phyloP scores from a whole-genome alignment of 2,329 filamentous ascomycete genomes.

The Xylaria sp. region DNA sequence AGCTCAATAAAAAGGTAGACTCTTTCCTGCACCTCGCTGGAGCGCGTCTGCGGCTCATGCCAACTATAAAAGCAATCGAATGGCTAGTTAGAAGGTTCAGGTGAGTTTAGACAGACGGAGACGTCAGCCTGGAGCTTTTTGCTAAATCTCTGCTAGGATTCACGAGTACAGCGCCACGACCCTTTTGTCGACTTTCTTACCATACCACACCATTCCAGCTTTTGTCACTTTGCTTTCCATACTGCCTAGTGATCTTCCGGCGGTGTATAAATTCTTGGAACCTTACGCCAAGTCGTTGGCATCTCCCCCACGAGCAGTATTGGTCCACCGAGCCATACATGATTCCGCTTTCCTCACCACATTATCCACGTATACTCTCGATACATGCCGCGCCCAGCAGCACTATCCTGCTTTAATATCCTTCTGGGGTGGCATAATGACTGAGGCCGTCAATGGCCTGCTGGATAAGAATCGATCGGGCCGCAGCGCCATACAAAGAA shows the following conservation, averaged over 20 bases:
- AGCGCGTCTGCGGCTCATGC: constrained; percentile 81
- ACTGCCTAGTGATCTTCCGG: constrained; percentile 78
- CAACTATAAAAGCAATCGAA: constrained; percentile 90
- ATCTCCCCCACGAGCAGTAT: constrained; percentile 79
- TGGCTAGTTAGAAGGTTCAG: constrained; percentile 93
- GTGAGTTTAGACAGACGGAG: constrained; percentile 59
- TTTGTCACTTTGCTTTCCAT: constrained; percentile 91
- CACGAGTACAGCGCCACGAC: constrained; percentile 89
- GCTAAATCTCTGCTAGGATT: constrained; percentile 66
- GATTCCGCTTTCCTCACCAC: constrained; percentile 79
- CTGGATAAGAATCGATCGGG: constrained; percentile 82
- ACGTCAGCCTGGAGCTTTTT: neutral
- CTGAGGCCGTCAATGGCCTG: constrained; percentile 86
- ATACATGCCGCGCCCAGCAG: constrained; percentile 75
- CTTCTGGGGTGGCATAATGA: constrained; percentile 91
- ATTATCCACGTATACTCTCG: constrained; percentile 82
- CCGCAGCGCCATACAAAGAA: constrained; percentile 77
- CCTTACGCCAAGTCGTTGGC: constrained; percentile 85
- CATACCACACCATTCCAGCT: constrained; percentile 87
- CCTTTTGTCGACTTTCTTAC: constrained; percentile 86
- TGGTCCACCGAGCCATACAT: constrained; percentile 85
- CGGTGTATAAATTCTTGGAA: constrained; percentile 83
- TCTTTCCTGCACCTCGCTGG: constrained; percentile 85
- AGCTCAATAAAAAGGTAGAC: constrained; percentile 81
- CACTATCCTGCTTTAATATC: constrained; percentile 82